Evolutionary conservation across 2,329 filamentous ascomycete genomes (phyloP).

Genomic region (Curvularia lunata): DNA sequence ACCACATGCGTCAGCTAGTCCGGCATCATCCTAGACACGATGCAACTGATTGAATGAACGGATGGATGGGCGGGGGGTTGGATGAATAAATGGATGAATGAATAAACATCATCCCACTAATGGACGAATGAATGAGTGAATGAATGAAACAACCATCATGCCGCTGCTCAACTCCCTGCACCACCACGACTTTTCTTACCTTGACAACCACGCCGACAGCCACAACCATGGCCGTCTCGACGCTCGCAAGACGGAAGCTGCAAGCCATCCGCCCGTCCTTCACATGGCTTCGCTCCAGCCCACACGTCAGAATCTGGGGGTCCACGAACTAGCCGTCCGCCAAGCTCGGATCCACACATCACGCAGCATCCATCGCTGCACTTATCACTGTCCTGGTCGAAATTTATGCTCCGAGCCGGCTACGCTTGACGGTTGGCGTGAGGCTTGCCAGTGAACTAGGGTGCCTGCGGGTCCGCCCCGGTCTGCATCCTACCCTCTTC

Average conservation of each 20-base stretch:
- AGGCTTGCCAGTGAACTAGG: constrained; percentile 41
- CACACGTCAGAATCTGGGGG: constrained; percentile 23
- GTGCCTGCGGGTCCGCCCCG: constrained; percentile 35
- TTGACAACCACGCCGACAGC: not conserved
- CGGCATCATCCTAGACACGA: constrained; percentile 27
- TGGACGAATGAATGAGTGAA: not conserved
- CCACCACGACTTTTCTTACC: not conserved
- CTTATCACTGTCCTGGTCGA: constrained; percentile 29
- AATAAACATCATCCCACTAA: not conserved
- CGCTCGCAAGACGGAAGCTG: not conserved
- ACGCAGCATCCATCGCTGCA: constrained; percentile 28
- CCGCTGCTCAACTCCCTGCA: not conserved
- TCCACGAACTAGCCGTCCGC: constrained; percentile 25
- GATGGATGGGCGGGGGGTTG: not conserved
- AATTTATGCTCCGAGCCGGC: constrained; percentile 40
- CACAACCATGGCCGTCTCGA: not conserved
- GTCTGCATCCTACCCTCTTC: constrained; percentile 38
- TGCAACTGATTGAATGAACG: not conserved
- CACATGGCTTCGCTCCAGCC: constrained; percentile 28
- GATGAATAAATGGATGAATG: not conserved
- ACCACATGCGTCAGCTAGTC: constrained; percentile 33
- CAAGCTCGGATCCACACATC: constrained; percentile 40
- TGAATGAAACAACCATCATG: not conserved
- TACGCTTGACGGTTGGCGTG: constrained; percentile 38
- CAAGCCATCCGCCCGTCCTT: constrained; percentile 17